These are phyloP conservation scores for Glaciozyma martinii DNA, from an alignment of 768 basidiomycete genomes.

Conservation along the genomic window DNA sequence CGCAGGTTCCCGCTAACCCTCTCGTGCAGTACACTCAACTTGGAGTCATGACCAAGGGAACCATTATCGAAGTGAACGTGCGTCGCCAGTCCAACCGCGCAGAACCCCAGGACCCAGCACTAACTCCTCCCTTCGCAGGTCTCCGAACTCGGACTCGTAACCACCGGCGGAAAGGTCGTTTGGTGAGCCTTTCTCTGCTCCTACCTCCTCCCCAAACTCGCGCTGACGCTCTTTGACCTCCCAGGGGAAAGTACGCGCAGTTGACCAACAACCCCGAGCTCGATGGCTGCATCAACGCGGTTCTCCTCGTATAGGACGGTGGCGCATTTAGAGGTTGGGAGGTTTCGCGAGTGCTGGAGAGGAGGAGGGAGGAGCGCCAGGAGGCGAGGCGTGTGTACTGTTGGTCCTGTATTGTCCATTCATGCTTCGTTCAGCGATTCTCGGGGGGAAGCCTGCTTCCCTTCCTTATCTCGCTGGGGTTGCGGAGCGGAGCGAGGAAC, in stretches of 20 bases:
- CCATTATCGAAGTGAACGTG: constrained; percentile 86
- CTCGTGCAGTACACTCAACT: constrained; percentile 61
- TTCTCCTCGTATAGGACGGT: constrained; percentile 55
- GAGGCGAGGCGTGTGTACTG: too few species aligned
- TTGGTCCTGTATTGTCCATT: too few species aligned
- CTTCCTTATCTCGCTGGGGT: too few species aligned
- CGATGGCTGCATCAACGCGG: constrained; percentile 69
- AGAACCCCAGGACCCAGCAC: not conserved
- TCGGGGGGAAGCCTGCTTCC: too few species aligned
- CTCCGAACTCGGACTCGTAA: constrained; percentile 96
- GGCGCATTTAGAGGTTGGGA: too few species aligned
- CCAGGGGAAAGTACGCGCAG: constrained; percentile 58
- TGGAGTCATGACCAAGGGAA: constrained; percentile 96
- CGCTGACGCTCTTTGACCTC: not conserved
- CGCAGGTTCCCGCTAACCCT: not conserved
- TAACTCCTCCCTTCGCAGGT: constrained; percentile 43
- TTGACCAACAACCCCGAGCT: constrained; percentile 73
- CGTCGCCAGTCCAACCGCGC: not conserved
- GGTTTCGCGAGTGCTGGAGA: not conserved
- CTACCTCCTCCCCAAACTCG: not conserved
- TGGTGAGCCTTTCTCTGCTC: constrained; percentile 39
- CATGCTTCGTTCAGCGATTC: too few species aligned
- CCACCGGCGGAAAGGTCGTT: constrained; percentile 76
- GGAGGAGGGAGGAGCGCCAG: too few species aligned
- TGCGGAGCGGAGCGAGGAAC: too few species aligned